Conservation (phyloP, 176 grass and related monocot species). For the Luzula sylvatica region DNA sequence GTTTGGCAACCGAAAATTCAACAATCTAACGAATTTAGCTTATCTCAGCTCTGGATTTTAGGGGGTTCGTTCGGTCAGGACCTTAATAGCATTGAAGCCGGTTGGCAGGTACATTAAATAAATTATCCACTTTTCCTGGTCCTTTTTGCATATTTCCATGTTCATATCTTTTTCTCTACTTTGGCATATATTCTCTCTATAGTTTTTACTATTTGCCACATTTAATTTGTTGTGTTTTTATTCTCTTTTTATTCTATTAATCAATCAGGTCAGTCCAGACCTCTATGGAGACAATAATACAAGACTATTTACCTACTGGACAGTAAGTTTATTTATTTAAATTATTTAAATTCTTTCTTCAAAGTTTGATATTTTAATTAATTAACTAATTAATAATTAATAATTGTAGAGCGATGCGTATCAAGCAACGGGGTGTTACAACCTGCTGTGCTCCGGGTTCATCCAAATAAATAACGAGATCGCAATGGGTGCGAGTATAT, state of each 20-base stretch:
- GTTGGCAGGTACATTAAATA: constrained; percentile 58
- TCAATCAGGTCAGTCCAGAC: constrained; percentile 77
- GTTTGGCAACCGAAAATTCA: constrained; percentile 85
- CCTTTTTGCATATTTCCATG: constrained; percentile 28
- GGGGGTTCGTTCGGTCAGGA: constrained; percentile 76
- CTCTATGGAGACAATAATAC: constrained; percentile 83
- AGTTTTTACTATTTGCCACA: constrained; percentile 27
- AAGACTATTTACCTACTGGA: constrained; percentile 86
- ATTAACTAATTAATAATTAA: neutral
- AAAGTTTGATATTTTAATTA: constrained; percentile 5
- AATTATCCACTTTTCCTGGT: constrained; percentile 35
- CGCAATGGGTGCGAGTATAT: constrained; percentile 84
- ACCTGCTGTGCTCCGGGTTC: constrained; percentile 81
- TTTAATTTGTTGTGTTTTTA: constrained; percentile 29
- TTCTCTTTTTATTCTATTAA: constrained; percentile 12
- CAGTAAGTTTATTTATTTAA: constrained; percentile 47
- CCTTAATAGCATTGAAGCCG: constrained; percentile 88
- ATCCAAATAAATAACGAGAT: constrained; percentile 89
- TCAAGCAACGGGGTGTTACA: constrained; percentile 89
- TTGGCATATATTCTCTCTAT: constrained; percentile 12
- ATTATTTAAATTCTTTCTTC: constrained; percentile 1
- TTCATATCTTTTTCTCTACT: constrained; percentile 27
- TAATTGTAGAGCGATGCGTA: constrained; percentile 77
- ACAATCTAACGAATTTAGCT: constrained; percentile 70
- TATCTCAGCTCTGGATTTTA: constrained; percentile 85